phyloP scores from a whole-genome alignment of 805 yeast species.

The Saturnispora zaruensis region DNA sequence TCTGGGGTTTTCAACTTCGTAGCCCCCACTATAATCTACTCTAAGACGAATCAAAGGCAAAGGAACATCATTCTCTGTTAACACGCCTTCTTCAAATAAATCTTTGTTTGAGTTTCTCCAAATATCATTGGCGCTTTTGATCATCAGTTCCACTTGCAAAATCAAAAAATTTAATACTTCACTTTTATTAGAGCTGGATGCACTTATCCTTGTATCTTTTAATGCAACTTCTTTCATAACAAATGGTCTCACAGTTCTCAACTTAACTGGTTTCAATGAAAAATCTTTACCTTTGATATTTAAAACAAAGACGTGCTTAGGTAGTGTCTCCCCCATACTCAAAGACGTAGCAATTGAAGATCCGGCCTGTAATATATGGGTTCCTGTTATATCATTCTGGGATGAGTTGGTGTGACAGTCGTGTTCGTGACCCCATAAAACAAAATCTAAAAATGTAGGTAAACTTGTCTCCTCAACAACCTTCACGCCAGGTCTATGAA shows the following conservation, averaged over 20 bases:
- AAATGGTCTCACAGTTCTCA: slow-evolving; percentile 77
- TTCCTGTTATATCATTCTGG: slow-evolving; percentile 50
- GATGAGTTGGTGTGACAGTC: slow-evolving; percentile 75
- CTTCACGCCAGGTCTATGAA: slow-evolving; percentile 69
- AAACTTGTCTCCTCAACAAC: slow-evolving; percentile 78
- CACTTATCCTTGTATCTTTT: slow-evolving; percentile 43
- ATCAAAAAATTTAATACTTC: slow-evolving; percentile 54
- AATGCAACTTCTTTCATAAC: slow-evolving; percentile 59
- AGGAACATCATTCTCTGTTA: slow-evolving; percentile 39
- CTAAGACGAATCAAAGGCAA: slow-evolving; percentile 74
- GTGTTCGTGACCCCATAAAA: slow-evolving; percentile 98
- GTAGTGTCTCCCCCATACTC: slow-evolving; percentile 72
- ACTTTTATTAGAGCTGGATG: slow-evolving; percentile 51
- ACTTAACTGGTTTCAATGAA: slow-evolving; percentile 48
- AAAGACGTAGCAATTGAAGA: slow-evolving; percentile 89
- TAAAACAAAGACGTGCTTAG: slow-evolving; percentile 66
- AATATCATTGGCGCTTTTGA: slow-evolving; percentile 45
- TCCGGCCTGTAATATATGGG: slow-evolving; percentile 84
- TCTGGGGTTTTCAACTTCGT: slow-evolving; percentile 83
- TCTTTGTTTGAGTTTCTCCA: slow-evolving; percentile 33
- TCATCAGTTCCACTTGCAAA: slow-evolving; percentile 57
- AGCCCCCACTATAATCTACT: slow-evolving; percentile 87
- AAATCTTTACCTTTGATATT: slow-evolving; percentile 52
- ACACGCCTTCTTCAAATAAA: slow-evolving; percentile 21
- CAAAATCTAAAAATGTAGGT: slow-evolving; percentile 73